Evolutionary conservation across 2,329 filamentous ascomycete species (phyloP).

Genomic region (Aspergillus terreus): DNA sequence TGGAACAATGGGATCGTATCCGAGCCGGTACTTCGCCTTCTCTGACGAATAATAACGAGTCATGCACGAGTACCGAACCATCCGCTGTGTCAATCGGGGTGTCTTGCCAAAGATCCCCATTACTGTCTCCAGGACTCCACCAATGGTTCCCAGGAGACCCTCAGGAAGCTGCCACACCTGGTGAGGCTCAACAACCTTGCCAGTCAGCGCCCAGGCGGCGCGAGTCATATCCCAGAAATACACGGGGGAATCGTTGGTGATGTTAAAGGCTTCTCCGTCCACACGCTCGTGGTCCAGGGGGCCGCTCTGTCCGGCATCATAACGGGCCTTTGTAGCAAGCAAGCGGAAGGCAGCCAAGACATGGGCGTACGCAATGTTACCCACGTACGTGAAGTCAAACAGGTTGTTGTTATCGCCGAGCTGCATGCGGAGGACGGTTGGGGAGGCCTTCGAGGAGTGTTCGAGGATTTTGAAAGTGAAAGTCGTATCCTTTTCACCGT

Average conservation of each 20-base stretch:
- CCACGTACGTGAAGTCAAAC: conserved; percentile 68
- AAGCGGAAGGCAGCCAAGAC: conserved; percentile 74
- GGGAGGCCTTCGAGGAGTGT: conserved; percentile 57
- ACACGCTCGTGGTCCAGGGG: conserved; percentile 70
- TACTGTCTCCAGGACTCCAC: conserved; percentile 40
- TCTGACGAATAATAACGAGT: conserved; percentile 46
- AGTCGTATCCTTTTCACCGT: conserved; percentile 83
- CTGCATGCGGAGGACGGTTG: conserved; percentile 69
- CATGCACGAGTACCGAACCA: conserved; percentile 47
- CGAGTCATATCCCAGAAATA: conserved; percentile 90
- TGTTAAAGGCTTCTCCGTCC: conserved; percentile 82
- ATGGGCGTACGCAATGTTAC: conserved; percentile 73
- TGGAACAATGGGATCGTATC: conserved; percentile 43
- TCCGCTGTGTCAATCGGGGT: conserved; percentile 43
- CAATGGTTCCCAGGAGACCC: conserved; percentile 36
- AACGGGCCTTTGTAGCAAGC: conserved; percentile 52
- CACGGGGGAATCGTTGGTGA: conserved; percentile 83
- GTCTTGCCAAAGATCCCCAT: conserved; percentile 43
- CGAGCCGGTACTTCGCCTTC: conserved; percentile 45
- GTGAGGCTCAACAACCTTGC: conserved; percentile 40
- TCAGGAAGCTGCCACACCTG: conserved; percentile 42
- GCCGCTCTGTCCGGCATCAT: conserved; percentile 48
- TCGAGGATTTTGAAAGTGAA: conserved; percentile 69
- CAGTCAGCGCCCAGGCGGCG: conserved; percentile 64
- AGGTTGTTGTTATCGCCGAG: conserved; percentile 71